Base-by-base conservation (phyloP, 1,139 yeast genomes). In the Candida tetrigidarum region DNA sequence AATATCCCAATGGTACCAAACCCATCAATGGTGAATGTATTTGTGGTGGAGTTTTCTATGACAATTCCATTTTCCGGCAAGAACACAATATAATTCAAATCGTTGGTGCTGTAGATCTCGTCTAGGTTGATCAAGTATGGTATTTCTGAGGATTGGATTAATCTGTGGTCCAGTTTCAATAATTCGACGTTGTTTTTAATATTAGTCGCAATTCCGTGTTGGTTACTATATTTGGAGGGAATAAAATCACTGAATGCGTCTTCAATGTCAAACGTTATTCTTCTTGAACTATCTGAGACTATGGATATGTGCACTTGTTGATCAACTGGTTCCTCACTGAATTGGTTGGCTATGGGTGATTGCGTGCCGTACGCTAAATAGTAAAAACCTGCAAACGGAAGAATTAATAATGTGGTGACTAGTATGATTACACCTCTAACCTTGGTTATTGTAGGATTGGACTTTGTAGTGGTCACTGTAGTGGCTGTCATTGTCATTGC, bases 21-120 rank as follows among this genome's bases (percentile, higher is more conserved):
- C 66, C 89, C 96, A 6, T 97, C 96, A 26, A 92, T 80, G 43
- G 88, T 64, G 59, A 87, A 92, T 36, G 93, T 82, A 56, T 86
- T 81, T 43, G 89, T 76, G 1, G 52, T 50, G 0, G 86, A 78
- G 44, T 72, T 65, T 43, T 69, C 76, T 44, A 79, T 74, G 10
- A 51, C 35, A 28, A 76, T 57, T 1, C 85, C 86, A 12, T 71
- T 63, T 25, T 59, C 59, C 0, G 95, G 91, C 46, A 84, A 75
- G 55, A 18, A 38, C 12, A 38, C 19, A 23, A 38, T 25, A 29
- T 38, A 38, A 15, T 38, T 38, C 28, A 38, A 38, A 11, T 38
- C 30, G 15, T 38, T 38, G 7, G 41, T 38, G 28, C 36, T 38
- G 15, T 38, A 38, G 4, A 38, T 11, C 23, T 38, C 41, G 12